These are phyloP conservation scores for Ophiostoma piceae DNA, from an alignment of 2,329 filamentous ascomycete species.

Conservation along the genomic window DNA sequence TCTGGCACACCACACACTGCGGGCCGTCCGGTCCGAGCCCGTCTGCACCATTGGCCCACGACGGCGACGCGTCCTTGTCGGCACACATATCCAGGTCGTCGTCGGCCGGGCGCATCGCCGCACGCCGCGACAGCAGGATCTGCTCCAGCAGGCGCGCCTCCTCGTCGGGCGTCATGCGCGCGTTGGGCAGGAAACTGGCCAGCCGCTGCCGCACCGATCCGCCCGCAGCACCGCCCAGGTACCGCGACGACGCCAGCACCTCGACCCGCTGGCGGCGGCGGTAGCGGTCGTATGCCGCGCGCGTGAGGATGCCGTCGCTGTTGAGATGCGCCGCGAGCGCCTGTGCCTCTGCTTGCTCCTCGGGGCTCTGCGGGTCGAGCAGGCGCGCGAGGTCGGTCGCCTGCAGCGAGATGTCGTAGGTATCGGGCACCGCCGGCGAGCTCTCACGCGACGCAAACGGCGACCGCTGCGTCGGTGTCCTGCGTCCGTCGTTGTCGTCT, in stretches of 20 bases:
- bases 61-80: conserved; percentile 28
- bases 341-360: conserved; percentile 75
- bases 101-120: conserved; percentile 21
- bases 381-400: conserved; percentile 68
- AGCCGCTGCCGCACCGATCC: conserved; percentile 25
- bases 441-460: conserved; percentile 41
- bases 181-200: conserved; percentile 31
- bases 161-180: conserved; percentile 51
- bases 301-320: conserved; percentile 68
- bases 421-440: conserved; percentile 49
- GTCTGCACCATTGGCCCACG: conserved; percentile 66
- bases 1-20: conserved; percentile 90
- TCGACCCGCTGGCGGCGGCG: conserved; percentile 64
- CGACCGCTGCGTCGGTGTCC: conserved; percentile 53
- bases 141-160: conserved; percentile 58
- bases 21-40: conserved; percentile 68
- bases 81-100: conserved; percentile 5
- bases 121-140: conserved; percentile 51
- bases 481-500: conserved; percentile 45
- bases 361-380: conserved; percentile 70
- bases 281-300: conserved; percentile 66
- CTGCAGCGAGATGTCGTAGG: conserved; percentile 54
- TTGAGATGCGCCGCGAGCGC: conserved; percentile 75
- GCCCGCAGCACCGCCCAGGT: conserved; percentile 31
- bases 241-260: conserved; percentile 47